A percentile compares a stretch with the other conserved stretches of the same genome.
Evolutionary conservation across 148 eudicot species (phyloP).

Genomic region (Oxyria digyna): DNA sequence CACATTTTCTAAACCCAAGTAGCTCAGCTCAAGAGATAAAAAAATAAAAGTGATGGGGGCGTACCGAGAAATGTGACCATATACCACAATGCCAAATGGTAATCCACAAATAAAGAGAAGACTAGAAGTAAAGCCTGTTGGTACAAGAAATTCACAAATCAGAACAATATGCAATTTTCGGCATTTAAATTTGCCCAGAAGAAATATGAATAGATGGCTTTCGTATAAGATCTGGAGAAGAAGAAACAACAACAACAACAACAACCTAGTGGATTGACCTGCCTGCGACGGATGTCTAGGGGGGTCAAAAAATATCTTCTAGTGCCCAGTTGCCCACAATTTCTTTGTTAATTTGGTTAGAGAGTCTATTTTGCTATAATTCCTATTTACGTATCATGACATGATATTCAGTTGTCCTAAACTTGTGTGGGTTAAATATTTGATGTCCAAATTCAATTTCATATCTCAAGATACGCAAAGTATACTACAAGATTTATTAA

Average conservation of each 20-base stretch:
- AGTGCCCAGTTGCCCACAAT: conserved; percentile 1
- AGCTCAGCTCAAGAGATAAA: neutral
- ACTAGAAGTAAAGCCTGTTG: conserved; percentile 74
- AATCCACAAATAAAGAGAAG: conserved; percentile 64
- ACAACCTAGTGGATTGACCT: no score
- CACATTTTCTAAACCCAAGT: neutral
- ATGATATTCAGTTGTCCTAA: neutral
- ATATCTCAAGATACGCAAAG: neutral
- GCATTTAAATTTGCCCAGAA: neutral
- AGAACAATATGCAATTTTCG: conserved; percentile 11
- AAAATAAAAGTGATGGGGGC: conserved; percentile 9
- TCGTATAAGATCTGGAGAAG: no score
- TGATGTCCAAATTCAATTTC: neutral
- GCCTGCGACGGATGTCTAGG: no score
- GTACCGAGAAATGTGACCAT: conserved; percentile 61
- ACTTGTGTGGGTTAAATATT: neutral
- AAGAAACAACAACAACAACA: no score
- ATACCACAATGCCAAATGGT: conserved; percentile 89
- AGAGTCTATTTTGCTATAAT: neutral
- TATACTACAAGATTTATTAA: neutral
- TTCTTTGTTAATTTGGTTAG: neutral
- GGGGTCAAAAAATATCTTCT: no score
- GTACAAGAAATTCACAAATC: conserved; percentile 17
- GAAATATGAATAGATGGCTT: no score
- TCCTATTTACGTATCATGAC: neutral